phyloP scores from a whole-genome alignment of 805 yeast genomes.

The Kregervanrija fluxuum region DNA sequence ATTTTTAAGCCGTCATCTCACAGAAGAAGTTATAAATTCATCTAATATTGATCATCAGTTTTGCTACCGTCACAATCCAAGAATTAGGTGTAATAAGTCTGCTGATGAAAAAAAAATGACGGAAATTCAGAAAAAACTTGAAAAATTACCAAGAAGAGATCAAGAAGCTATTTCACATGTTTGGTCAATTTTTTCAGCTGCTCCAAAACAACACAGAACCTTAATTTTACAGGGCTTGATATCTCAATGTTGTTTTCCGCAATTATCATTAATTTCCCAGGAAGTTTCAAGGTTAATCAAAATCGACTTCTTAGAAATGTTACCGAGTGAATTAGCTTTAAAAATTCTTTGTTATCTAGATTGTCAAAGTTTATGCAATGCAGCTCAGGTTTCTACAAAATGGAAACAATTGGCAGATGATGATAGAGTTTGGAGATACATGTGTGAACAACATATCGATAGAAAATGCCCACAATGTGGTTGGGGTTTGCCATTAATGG shows the following conservation, averaged over 20 bases:
- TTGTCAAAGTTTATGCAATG: constrained; percentile 86
- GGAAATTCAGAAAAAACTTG: constrained; percentile 51
- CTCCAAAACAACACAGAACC: constrained; percentile 61
- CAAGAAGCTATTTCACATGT: constrained; percentile 73
- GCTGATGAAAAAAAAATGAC: constrained; percentile 60
- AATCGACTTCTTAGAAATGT: constrained; percentile 78
- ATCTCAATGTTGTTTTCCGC: constrained; percentile 92
- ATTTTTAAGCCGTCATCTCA: constrained; percentile 27
- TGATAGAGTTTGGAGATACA: constrained; percentile 94
- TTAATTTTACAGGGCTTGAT: constrained; percentile 77
- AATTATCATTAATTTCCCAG: constrained; percentile 74
- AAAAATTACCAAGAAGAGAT: constrained; percentile 58
- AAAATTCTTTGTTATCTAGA: constrained; percentile 85
- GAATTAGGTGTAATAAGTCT: constrained; percentile 61
- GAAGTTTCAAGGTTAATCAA: constrained; percentile 74
- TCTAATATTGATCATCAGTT: constrained; percentile 54
- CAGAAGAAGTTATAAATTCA: constrained; percentile 33
- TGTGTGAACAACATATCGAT: constrained; percentile 98
- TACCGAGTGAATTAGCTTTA: constrained; percentile 81
- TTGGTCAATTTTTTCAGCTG: constrained; percentile 77
- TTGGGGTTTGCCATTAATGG: constrained; percentile 96
- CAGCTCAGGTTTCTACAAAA: constrained; percentile 82
- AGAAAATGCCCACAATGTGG: constrained; percentile 97
- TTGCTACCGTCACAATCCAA: constrained; percentile 94
- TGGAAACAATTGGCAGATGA: constrained; percentile 94